Base-by-base conservation (phyloP, 2,329 filamentous ascomycete species). In the Cladophialophora chaetospira region DNA sequence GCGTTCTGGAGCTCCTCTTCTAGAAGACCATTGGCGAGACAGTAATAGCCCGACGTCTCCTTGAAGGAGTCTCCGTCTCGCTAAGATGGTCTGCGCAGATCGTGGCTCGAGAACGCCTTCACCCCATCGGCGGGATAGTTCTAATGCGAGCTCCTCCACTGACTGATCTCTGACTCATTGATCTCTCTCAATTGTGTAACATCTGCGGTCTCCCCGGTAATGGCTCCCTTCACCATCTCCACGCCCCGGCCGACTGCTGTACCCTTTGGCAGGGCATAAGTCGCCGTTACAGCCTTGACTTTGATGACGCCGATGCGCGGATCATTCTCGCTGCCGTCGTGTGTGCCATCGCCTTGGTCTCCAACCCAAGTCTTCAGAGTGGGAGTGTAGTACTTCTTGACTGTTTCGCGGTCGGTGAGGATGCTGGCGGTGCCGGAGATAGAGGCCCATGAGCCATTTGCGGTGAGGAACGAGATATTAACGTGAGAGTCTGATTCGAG, bases 331-430 rank as follows among this genome's bases (percentile, higher is more conserved):
- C 88, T 86, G 23, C 91, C 91, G 64, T 96, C 88, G 69, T 96
- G 91, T 56, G 80, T 84, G 44, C 90, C 91, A 63, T 95, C 91
- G 19, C 87, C 88, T 15, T 96, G 80, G 63, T 96, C 91, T 4
- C 91, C 91, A 13, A 96, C 69, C 91, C 91, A 96, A 0, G 89
- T 88, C 77, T 91, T 92, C 59, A 96, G 77, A 0, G 79, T 70
- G 0, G 85, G 81, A 19, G 79, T 86, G 74, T 96, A 96, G 74
- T 91, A 84, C 73, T 92, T 88, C 70, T 83, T 79, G 55, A 96
- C 82, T 19, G 83, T 73, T 1, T 76, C 77, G 19, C 86, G 84
- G 69, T 93, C 87, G 11, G 87, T 88, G 66, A 88, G 77, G 65
- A 96, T 79, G 23, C 75, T 77, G 1, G 89, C 86, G 1, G 78